A percentile compares a stretch with the other conserved stretches of the same genome.
Evolutionary conservation across 2,329 filamentous ascomycete species (phyloP).

Genomic region (Penicillium sp.): DNA sequence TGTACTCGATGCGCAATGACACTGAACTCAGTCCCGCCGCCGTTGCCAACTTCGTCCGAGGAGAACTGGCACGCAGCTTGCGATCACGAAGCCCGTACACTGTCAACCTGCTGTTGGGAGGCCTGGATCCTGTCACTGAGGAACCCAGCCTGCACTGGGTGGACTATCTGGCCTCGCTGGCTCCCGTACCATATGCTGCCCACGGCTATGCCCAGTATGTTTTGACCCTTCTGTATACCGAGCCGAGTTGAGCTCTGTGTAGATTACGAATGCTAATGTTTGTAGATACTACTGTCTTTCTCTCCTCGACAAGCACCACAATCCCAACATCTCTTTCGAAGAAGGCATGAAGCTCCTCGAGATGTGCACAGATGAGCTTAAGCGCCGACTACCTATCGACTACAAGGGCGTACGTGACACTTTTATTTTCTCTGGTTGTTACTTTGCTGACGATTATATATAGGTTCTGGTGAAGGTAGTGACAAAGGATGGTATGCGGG

Average conservation of each 20-base stretch:
- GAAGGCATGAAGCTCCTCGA: slow-evolving; percentile 87
- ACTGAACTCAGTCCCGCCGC: slow-evolving; percentile 85
- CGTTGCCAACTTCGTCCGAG: slow-evolving; percentile 87
- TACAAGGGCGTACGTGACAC: slow-evolving; percentile 81
- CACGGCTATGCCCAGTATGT: slow-evolving; percentile 95
- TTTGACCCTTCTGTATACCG: not conserved
- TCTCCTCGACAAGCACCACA: slow-evolving; percentile 97
- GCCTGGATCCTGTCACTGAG: slow-evolving; percentile 84
- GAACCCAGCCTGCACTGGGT: slow-evolving; percentile 95
- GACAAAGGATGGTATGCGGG: slow-evolving; percentile 85
- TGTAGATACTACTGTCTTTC: slow-evolving; percentile 91
- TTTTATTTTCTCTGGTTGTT: slow-evolving; percentile 3
- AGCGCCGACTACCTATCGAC: slow-evolving; percentile 93
- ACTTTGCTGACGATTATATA: slow-evolving; percentile 19
- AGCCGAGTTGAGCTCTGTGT: not conserved
- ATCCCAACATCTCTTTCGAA: slow-evolving; percentile 84
- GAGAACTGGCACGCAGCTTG: slow-evolving; percentile 84
- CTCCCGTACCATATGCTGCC: slow-evolving; percentile 86
- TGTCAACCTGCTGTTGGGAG: slow-evolving; percentile 92
- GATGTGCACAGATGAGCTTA: slow-evolving; percentile 95
- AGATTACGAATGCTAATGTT: slow-evolving; percentile 14
- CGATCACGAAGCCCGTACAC: slow-evolving; percentile 92
- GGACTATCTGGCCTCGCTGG: slow-evolving; percentile 88
- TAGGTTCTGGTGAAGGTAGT: slow-evolving; percentile 72
- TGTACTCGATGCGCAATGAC: slow-evolving; percentile 98